A percentile compares a stretch with the other conserved stretches of the same genome.
These are phyloP conservation scores for Colletotrichum musicola DNA, from an alignment of 2,329 filamentous ascomycete species.

Conservation along the genomic window DNA sequence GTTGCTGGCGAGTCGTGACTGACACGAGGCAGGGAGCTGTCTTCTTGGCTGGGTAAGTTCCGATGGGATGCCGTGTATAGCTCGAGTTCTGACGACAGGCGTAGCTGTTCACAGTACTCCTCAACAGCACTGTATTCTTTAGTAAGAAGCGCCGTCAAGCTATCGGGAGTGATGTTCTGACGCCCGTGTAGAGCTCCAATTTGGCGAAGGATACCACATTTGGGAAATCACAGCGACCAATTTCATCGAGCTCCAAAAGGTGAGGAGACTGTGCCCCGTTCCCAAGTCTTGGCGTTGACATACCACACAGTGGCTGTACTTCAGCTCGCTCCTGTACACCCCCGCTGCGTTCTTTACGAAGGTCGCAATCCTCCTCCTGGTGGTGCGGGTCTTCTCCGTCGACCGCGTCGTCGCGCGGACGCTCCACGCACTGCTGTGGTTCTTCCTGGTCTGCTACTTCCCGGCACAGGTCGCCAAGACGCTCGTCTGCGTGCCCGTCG, in stretches of 20 bases:
- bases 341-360: conserved; percentile 48
- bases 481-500: conserved; percentile 43
- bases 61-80: not conserved
- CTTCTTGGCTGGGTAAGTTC: conserved; percentile 32
- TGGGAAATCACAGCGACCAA: conserved; percentile 30
- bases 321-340: conserved; percentile 45
- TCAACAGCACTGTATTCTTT: conserved; percentile 27
- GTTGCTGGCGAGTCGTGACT: not conserved
- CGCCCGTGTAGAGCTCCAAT: conserved; percentile 15
- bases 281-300: not conserved
- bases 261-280: not conserved
- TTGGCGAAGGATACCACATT: conserved; percentile 25
- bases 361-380: conserved; percentile 47
- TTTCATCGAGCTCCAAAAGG: conserved; percentile 24
- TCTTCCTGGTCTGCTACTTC: conserved; percentile 45
- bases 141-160: conserved; percentile 4
- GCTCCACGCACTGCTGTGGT: conserved; percentile 45
- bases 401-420: conserved; percentile 41
- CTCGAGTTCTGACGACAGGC: not conserved
- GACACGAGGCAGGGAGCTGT: conserved; percentile 26
- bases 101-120: conserved; percentile 29
- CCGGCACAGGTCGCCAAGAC: conserved; percentile 46
- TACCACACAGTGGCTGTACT: conserved; percentile 44
- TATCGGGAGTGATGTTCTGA: not conserved
- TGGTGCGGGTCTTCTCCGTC: conserved; percentile 48